Conservation (phyloP, 2,329 filamentous ascomycete genomes). For the Monosporascus sp. region DNA sequence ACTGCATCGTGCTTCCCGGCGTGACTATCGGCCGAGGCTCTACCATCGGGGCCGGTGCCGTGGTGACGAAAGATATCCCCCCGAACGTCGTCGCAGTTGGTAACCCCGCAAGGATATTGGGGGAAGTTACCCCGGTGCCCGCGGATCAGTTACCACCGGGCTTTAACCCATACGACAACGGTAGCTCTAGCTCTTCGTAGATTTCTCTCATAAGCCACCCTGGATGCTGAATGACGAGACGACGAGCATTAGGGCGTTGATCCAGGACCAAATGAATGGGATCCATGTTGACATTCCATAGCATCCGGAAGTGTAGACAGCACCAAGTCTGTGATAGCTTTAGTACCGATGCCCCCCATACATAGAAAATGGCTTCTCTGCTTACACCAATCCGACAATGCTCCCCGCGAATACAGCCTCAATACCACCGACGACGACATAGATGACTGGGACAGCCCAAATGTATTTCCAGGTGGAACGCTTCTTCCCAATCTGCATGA, state of each 20-base stretch:
- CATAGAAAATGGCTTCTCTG: background rate
- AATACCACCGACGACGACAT: conserved; percentile 64
- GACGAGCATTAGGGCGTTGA: conserved; percentile 77
- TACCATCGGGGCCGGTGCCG: conserved; percentile 74
- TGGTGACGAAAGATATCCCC: conserved; percentile 75
- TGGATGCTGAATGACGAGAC: conserved; percentile 91
- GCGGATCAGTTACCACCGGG: conserved; percentile 15
- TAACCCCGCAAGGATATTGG: conserved; percentile 60
- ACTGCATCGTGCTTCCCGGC: conserved; percentile 66
- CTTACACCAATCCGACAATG: conserved; percentile 74
- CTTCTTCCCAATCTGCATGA: conserved; percentile 60
- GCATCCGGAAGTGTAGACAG: conserved; percentile 74
- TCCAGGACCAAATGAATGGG: conserved; percentile 80
- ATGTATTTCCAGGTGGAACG: conserved; percentile 55
- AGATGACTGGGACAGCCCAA: conserved; percentile 69
- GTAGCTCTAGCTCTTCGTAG: background rate
- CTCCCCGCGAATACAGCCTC: conserved; percentile 78
- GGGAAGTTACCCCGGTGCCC: conserved; percentile 12
- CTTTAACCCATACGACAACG: conserved; percentile 2
- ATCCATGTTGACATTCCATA: conserved; percentile 95
- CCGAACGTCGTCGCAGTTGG: conserved; percentile 59
- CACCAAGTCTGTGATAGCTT: conserved; percentile 56
- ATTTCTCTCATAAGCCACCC: conserved; percentile 62
- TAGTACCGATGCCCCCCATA: background rate
- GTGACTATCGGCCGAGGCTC: conserved; percentile 72